Evolutionary conservation across 1,139 yeast genomes (phyloP).

Genomic region (Yamadazyma friedrichii): DNA sequence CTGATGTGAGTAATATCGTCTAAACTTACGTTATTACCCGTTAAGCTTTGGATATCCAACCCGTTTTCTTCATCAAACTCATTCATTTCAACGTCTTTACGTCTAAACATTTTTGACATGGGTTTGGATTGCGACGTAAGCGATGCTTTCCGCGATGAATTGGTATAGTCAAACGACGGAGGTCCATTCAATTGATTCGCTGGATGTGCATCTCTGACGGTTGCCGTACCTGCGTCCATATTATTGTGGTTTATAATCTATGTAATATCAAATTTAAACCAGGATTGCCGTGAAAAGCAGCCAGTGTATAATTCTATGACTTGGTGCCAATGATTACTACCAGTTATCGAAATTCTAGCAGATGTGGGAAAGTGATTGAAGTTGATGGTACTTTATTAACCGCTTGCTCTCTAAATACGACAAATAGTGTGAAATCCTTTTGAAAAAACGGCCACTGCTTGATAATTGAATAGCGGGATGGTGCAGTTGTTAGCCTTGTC

Average conservation of each 20-base stretch:
- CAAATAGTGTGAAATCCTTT: no score
- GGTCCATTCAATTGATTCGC: slow-evolving; percentile 14
- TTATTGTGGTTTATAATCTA: not conserved
- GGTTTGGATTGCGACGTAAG: slow-evolving; percentile 43
- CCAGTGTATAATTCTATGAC: not conserved
- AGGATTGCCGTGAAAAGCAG: no score
- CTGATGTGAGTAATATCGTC: slow-evolving; percentile 62
- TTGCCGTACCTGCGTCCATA: slow-evolving; percentile 15
- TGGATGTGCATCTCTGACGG: slow-evolving; percentile 5
- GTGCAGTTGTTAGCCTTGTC: no score
- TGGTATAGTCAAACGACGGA: slow-evolving; percentile 3
- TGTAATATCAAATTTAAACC: no score
- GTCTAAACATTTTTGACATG: slow-evolving; percentile 43
- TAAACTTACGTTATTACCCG: slow-evolving; percentile 51
- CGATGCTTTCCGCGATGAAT: slow-evolving; percentile 36
- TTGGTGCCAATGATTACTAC: no score
- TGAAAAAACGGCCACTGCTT: no score
- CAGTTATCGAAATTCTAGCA: no score
- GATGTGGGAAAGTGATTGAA: no score
- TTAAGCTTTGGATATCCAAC: slow-evolving; percentile 42
- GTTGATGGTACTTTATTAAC: no score
- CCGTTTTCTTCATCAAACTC: slow-evolving; percentile 54
- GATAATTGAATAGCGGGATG: no score
- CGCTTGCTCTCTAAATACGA: no score
- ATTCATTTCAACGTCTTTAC: slow-evolving; percentile 27